A percentile compares a stretch with the other conserved stretches of the same genome.
Conservation (phyloP, 1,139 yeast genomes). For the Pichia sp. region DNA sequence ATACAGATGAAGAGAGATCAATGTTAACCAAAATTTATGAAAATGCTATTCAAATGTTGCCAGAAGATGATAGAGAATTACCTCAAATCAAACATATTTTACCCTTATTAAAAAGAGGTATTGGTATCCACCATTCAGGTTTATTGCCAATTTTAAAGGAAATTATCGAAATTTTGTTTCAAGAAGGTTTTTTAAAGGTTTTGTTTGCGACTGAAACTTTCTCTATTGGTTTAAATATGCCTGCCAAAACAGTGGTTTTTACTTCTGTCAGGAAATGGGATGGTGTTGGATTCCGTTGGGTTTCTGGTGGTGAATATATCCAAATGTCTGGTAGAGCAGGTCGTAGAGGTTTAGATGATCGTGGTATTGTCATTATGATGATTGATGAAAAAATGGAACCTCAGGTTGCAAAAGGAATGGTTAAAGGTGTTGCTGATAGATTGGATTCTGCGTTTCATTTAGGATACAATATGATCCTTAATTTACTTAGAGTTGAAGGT, state of each 20-base stretch:
- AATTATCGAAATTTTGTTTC: conserved; percentile 93
- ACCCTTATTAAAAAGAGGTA: conserved; percentile 87
- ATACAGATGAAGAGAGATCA: conserved; percentile 85
- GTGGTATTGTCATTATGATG: conserved; percentile 96
- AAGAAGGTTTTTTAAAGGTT: conserved; percentile 91
- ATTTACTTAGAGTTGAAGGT: conserved; percentile 94
- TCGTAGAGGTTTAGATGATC: conserved; percentile 88
- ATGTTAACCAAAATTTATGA: conserved; percentile 82
- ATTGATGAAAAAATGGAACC: conserved; percentile 99
- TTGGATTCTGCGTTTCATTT: conserved; percentile 86
- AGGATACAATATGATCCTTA: conserved; percentile 95
- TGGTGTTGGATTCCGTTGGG: conserved; percentile 96
- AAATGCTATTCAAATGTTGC: conserved; percentile 80
- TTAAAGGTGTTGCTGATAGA: conserved; percentile 90
- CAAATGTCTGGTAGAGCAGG: conserved; percentile 99
- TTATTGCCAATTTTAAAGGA: conserved; percentile 91
- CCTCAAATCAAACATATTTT: conserved; percentile 91
- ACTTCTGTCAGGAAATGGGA: conserved; percentile 98
- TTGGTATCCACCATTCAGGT: conserved; percentile 98
- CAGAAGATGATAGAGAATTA: conserved; percentile 84
- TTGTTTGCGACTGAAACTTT: conserved; percentile 97
- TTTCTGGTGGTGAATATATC: conserved; percentile 96
- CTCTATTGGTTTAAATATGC: conserved; percentile 96
- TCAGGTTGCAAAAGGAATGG: conserved; percentile 98
- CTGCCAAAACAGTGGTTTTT: conserved; percentile 96